Evolutionary conservation across 1,284 basidiomycete species (phyloP), one percentile per base, ranked within the genome.

Genomic region (Pholiota adiposa): DNA sequence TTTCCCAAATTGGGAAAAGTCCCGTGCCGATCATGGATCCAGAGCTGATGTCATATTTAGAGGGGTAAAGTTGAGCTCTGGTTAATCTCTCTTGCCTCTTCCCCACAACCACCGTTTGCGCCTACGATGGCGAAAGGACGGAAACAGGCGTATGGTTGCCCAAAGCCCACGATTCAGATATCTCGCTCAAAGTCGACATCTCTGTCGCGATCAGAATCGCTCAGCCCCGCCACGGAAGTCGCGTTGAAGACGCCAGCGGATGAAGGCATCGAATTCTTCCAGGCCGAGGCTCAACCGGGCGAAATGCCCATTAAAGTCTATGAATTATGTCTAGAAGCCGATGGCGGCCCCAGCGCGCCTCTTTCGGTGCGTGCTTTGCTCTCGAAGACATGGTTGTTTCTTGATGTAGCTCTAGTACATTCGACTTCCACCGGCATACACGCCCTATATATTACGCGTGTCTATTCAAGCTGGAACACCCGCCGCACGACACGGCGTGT

Each of bases 211-310:
- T 56, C 61, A 9, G 9, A 4, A 14, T 21, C 60, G 40, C 21
- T 58, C 27, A 63, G 58, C 19, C 63, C 67, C 16, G 38, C 52
- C 9, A 54, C 70, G 41, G 75, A 78, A 6, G 66, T 71, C 29
- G 86, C 90, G 0, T 92, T 90, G 33, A 93, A 88, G 79, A 96
- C 94, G 2, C 94, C 94, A 25, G 94, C 94, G 50, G 93, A 96
- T 73, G 94, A 96, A 71, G 94, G 88, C 29, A 86, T 95, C 69
- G 89, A 90, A 46, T 96, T 94, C 79, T 97, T 97, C 70, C 83
- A 90, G 66, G 83, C 85, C 3, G 77, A 79, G 18, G 71, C 79
- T 56, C 74, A 69, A 14, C 74, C 78, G 18, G 86, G 84, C 41
- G 88, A 92, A 63, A 74, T 79, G 1, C 87, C 87, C 3, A 85